These are phyloP conservation scores for Cytospora piceae DNA, from an alignment of 2,329 filamentous ascomycete genomes.

Conservation along the genomic window DNA sequence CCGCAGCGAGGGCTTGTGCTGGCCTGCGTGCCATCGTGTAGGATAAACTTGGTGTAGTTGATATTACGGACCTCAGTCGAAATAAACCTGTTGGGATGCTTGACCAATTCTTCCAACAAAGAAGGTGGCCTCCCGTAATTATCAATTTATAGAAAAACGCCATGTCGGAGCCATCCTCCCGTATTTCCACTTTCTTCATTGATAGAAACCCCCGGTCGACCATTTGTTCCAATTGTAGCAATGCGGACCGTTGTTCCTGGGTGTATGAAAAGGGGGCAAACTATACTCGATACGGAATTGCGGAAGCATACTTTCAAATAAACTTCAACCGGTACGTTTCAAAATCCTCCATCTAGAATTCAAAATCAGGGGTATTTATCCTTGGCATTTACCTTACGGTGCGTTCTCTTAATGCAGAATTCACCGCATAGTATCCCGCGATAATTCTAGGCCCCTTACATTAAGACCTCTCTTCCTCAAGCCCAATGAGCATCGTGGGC, in stretches of 20 bases:
- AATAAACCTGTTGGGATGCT: background rate
- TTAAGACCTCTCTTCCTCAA: too few relatives aligned
- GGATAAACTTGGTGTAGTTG: background rate
- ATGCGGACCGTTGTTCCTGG: background rate
- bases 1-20: background rate
- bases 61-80: background rate
- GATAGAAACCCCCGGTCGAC: background rate
- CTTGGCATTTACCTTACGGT: too few relatives aligned
- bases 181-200: background rate
- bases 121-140: too few relatives aligned
- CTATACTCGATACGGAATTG: background rate
- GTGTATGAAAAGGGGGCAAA: background rate
- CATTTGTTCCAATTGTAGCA: background rate
- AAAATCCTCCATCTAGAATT: background rate
- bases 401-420: too few relatives aligned
- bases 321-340: background rate
- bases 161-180: background rate
- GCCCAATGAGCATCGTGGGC: too few relatives aligned
- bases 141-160: background rate
- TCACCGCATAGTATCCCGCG: too few relatives aligned
- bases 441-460: background rate
- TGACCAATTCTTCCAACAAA: background rate
- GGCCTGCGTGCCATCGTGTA: slow-evolving; percentile 11
- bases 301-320: background rate
- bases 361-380: background rate